Evolutionary conservation across 345 rosid species (phyloP), one percentile per base, ranked within the genome.

Genomic region (Moricandia arvensis): DNA sequence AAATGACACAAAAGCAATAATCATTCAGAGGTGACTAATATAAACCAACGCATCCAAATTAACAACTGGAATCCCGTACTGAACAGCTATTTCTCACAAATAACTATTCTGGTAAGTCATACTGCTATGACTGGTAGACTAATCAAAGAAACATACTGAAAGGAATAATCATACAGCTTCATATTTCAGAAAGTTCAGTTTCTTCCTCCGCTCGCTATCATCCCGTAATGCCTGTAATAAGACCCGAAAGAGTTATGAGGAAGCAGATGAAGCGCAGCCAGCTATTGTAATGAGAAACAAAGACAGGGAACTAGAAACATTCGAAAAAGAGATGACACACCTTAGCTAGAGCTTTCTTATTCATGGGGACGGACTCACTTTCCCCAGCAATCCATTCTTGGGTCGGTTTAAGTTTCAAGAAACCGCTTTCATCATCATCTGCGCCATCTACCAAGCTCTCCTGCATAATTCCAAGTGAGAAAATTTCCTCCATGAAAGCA

Each of bases 141-240:
- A 79, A 71, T 63, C 68, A 71, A 71, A 75, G 74, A 80, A 79
- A 78, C 68, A 81, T 59, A 60, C 59, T 47, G 73, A 82, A 77
- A 79, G 82, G 71, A 74, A 71, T 41, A 71, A 66, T 76, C 95
- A 73, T 90, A 94, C 98, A 72, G 97, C 97, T 87, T 89, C 98
- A 76, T 94, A 91, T 79, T 88, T 27, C 74, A 94, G 96, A 77
- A 91, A 75, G 84, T 87, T 94, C 18, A 94, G 85, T 82, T 86
- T 91, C 87, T 82, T 94, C 83, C 95, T 90, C 80, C 87, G 85
- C 74, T 90, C 92, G 12, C 95, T 78, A 76, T 90, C 96, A 82
- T 94, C 89, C 29, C 63, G 86, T 69, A 89, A 45, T 51, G 81
- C 91, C 98, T 94, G 88, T 58, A 6, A 64, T 59, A 55, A 79